Evolutionary conservation across 169 alveolate species (phyloP), one percentile per base, ranked within the genome.

Genomic region (Cryptosporidium canis): DNA sequence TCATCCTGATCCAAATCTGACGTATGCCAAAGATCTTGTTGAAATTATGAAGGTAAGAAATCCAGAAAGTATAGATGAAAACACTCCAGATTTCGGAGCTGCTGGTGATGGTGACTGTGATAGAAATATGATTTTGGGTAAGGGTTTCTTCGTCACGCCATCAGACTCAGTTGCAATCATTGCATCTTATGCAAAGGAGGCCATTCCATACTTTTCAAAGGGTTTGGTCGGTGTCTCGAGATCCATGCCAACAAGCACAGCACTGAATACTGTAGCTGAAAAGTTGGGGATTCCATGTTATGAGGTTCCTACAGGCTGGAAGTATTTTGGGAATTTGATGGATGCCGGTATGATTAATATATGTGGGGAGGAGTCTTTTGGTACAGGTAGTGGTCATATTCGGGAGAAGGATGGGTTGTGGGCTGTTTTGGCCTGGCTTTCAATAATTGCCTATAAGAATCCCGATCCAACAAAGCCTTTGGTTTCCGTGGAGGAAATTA

Each of bases 21-120:
- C 97, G 18, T 96, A 97, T 90, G 99, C 99, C 16, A 92, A 95
- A 21, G 96, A 95, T 63, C 90, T 97, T 51, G 99, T 95, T 56
- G 93, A 93, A 67, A 83, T 82, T 44, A 95, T 94, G 95, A 56
- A 64, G 6, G 45, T 66, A 18, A 31, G 39, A 29, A 16, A 58
- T 0, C 92, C 92, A 6, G 56, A 61, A 4, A 27, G 71, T 27
- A 67, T 37, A 4, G 85, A 65, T 65, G 93, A 83, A 77, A 67
- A 64, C 27, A 93, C 95, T 7, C 98, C 98, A 14, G 96, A 94
- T 67, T 92, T 97, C 67, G 99, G 99, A 27, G 98, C 98, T 41
- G 99, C 99, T n/a, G 96, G 97, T 58, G 99, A 97, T 90, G 99
- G 99, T 1, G 99, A 97, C 90, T 97, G 98, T 47, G 99, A 97